Evolutionary conservation across 495 filamentous ascomycete species (phyloP).

Genomic region (Ascobolus immersus): DNA sequence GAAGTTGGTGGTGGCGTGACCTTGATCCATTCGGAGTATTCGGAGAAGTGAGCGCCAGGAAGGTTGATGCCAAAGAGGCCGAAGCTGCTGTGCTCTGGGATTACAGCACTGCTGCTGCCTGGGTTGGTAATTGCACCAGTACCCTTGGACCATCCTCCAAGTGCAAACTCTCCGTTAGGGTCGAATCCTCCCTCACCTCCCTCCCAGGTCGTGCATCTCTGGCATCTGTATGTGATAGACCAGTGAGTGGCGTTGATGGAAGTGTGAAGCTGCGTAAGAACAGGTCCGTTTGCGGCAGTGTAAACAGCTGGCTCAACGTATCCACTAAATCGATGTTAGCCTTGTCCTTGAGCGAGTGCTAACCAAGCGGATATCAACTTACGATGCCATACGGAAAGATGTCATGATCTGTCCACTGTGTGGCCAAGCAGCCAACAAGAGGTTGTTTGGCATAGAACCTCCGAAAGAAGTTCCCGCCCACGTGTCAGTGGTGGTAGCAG

Average conservation of each 20-base stretch:
- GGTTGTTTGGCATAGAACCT: constrained; percentile 18
- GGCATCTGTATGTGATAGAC: constrained; percentile 35
- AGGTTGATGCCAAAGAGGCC: constrained; percentile 22
- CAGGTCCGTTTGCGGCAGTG: constrained; percentile 27
- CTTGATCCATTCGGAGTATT: constrained; percentile 26
- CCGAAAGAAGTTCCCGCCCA: constrained; percentile 14
- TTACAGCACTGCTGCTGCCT: constrained; percentile 16
- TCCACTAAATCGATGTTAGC: constrained; percentile 12
- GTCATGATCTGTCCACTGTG: constrained; percentile 16
- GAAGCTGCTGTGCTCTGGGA: constrained; percentile 23
- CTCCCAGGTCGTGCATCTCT: constrained; percentile 34
- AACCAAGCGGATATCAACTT: constrained; percentile 3
- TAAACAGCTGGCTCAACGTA: constrained; percentile 33
- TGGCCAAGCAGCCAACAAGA: constrained; percentile 19
- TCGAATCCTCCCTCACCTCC: constrained; percentile 20
- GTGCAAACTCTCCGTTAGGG: constrained; percentile 20
- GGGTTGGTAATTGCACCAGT: constrained; percentile 15
- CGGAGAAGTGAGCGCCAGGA: constrained; percentile 19
- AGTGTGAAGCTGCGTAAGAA: constrained; percentile 30
- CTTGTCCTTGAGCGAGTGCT: constrained; percentile 3
- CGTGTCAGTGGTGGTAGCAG: constrained; percentile 11
- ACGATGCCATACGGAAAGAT: constrained; percentile 17
- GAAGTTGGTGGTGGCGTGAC: constrained; percentile 18
- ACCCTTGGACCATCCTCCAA: constrained; percentile 25
- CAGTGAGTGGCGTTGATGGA: constrained; percentile 27